Percentiles rank a stretch among this genome's conserved stretches.
phyloP scores from a whole-genome alignment of 495 filamentous ascomycete species.

The Talaromyces adpressus region DNA sequence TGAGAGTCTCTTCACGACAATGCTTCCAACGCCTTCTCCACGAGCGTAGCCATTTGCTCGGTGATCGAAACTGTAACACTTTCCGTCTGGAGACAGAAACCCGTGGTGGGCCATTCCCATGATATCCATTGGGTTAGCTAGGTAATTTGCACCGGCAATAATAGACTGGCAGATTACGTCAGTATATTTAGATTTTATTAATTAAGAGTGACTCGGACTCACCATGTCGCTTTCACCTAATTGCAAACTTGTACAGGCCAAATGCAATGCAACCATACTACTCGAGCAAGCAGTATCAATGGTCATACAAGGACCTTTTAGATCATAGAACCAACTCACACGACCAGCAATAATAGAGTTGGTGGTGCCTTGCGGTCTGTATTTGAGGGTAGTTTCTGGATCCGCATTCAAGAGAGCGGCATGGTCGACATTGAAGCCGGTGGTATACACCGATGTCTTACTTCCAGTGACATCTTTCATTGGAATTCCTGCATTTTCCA shows the following conservation, averaged over 20 bases:
- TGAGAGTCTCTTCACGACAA: slow-evolving; percentile 28
- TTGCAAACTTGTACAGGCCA: slow-evolving; percentile 27
- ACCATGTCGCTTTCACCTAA: slow-evolving; percentile 20
- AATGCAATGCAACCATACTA: slow-evolving; percentile 43
- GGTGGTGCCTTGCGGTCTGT: slow-evolving; percentile 29
- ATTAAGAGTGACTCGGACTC: not conserved
- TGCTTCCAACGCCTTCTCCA: slow-evolving; percentile 43
- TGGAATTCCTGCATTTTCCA: slow-evolving; percentile 45
- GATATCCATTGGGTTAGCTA: slow-evolving; percentile 20
- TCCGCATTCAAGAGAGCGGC: slow-evolving; percentile 21
- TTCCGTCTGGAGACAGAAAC: slow-evolving; percentile 20
- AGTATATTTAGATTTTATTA: not conserved
- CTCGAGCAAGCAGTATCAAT: slow-evolving; percentile 45
- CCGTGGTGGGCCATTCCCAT: slow-evolving; percentile 20
- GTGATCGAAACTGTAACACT: slow-evolving; percentile 53
- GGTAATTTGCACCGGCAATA: slow-evolving; percentile 30
- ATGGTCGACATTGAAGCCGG: slow-evolving; percentile 23
- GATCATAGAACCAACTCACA: slow-evolving; percentile 34
- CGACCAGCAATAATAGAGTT: slow-evolving; percentile 31
- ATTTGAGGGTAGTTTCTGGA: slow-evolving; percentile 14
- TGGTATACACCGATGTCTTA: slow-evolving; percentile 21
- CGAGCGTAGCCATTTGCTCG: slow-evolving; percentile 58
- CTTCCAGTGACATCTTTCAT: slow-evolving; percentile 16
- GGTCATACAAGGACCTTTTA: slow-evolving; percentile 26
- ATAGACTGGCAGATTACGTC: slow-evolving; percentile 8